Evolutionary conservation across 495 filamentous ascomycete species (phyloP).

Genomic region (Choiromyces venosus): DNA sequence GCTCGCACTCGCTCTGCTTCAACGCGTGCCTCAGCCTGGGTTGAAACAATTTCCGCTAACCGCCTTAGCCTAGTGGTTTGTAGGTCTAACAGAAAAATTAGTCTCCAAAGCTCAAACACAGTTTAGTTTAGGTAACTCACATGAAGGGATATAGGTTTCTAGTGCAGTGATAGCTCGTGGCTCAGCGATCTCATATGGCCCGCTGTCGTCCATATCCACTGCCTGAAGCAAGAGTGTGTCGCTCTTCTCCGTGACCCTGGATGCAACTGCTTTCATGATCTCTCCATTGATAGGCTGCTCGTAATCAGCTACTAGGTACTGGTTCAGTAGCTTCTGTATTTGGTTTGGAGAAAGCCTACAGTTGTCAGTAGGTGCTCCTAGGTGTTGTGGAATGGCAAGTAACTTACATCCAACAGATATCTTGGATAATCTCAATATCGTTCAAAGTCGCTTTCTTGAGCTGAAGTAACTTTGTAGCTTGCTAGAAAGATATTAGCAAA

Average conservation of each 20-base stretch:
- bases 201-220: conserved; percentile 98
- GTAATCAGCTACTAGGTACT: conserved; percentile 98
- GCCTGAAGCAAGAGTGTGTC: conserved; percentile 87
- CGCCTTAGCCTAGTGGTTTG: conserved; percentile 93
- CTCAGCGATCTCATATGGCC: conserved; percentile 98
- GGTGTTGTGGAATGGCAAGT: not conserved
- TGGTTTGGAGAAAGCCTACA: conserved; percentile 90
- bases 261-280: conserved; percentile 99
- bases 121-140: conserved; percentile 33
- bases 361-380: conserved; percentile 11
- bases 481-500: conserved; percentile 52
- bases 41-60: conserved; percentile 92
- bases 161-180: conserved; percentile 90
- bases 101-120: conserved; percentile 45
- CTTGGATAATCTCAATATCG: conserved; percentile 99
- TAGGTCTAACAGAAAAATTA: conserved; percentile 51
- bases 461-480: conserved; percentile 97
- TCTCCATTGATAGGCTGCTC: conserved; percentile 99
- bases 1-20: conserved; percentile 28
- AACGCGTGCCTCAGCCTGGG: conserved; percentile 57
- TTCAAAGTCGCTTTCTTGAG: conserved; percentile 98
- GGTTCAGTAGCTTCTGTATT: conserved; percentile 97
- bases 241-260: conserved; percentile 94
- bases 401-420: conserved; percentile 99
- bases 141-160: conserved; percentile 96